Evolutionary conservation across 306 rosid genomes (phyloP), one percentile per base, ranked within the genome.

Genomic region (Alnus rubra): DNA sequence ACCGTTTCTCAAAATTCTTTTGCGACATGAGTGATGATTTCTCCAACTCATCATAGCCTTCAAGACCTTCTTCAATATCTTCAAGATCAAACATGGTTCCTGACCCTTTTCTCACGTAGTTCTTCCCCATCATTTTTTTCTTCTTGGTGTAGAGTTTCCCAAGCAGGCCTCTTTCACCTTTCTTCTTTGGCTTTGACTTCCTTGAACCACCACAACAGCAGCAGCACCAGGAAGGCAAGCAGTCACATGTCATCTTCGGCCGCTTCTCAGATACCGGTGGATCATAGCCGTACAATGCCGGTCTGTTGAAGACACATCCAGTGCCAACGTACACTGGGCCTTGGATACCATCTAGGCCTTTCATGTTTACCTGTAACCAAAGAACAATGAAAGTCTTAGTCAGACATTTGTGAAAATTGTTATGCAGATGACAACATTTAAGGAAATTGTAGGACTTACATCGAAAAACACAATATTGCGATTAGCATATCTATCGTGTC

Each of bases 271-370:
- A 90, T 71, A 77, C 87, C 1, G 85, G 94, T 4, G 94, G 96
- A 79, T 96, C 91, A 77, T 84, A 90, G 31, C 99, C 99, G 35
- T 93, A 91, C 80, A 96, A 86, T 69, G 99, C 99, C 69, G 71
- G 92, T 84, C 99, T 86, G 78, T 91, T 96, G 88, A 96, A 93
- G 70, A 96, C 98, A 78, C 94, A 87, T 84, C 99, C 99, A 28
- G 93, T 88, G 19, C 98, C 99, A 79, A 96, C 97, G 84, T 93
- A 96, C 5, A 93, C 84, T 0, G 99, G 99, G 56, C 99, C 99
- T 89, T 96, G 99, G 86, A 96, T 90, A 74, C 99, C 99, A 76
- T 96, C 98, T 37, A 96, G 83, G 55, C 99, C 94, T 93, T 91
- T 93, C 97, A 96, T 96, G 92, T 89, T 91, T 84, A 96, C 89